Evolutionary conservation across 2,329 filamentous ascomycete genomes (phyloP).

Genomic region (Venturia effusa): DNA sequence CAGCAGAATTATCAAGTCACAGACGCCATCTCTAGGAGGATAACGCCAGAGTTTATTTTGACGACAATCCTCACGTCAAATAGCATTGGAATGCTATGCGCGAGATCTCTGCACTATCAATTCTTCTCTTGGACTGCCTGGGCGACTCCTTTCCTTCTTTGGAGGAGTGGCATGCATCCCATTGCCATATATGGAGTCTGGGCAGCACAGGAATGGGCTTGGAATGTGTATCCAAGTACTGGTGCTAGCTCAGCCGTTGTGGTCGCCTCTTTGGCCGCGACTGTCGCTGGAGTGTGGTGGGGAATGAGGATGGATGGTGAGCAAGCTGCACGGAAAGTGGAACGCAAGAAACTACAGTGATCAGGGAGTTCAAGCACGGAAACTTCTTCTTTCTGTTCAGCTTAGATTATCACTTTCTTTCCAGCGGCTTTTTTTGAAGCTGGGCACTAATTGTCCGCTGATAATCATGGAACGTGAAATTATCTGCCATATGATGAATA

Average conservation of each 20-base stretch:
- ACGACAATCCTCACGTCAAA: constrained; percentile 68
- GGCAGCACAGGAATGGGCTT: constrained; percentile 78
- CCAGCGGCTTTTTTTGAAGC: no score
- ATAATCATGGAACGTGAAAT: no score
- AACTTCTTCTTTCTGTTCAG: no score
- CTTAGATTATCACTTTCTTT: no score
- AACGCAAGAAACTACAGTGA: not conserved
- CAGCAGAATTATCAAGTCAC: constrained; percentile 13
- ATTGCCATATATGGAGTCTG: constrained; percentile 58
- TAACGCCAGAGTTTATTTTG: constrained; percentile 64
- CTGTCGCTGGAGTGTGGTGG: constrained; percentile 52
- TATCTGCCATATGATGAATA: no score
- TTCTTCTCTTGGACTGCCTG: constrained; percentile 90
- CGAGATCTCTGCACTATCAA: constrained; percentile 84
- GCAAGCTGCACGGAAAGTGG: not conserved
- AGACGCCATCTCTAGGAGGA: constrained; percentile 34
- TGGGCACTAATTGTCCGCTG: no score
- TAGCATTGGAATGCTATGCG: constrained; percentile 71
- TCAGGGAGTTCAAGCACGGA: not conserved
- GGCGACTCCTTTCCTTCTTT: constrained; percentile 78
- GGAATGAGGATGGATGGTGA: constrained; percentile 31
- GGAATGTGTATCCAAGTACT: constrained; percentile 88
- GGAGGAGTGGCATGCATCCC: constrained; percentile 62
- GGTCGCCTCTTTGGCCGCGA: constrained; percentile 57
- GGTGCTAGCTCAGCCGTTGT: constrained; percentile 52